A percentile compares a stretch with the other conserved stretches of the same genome.
phyloP scores from a whole-genome alignment of 2,329 filamentous ascomycete genomes.

The Colletotrichum noveboracense region DNA sequence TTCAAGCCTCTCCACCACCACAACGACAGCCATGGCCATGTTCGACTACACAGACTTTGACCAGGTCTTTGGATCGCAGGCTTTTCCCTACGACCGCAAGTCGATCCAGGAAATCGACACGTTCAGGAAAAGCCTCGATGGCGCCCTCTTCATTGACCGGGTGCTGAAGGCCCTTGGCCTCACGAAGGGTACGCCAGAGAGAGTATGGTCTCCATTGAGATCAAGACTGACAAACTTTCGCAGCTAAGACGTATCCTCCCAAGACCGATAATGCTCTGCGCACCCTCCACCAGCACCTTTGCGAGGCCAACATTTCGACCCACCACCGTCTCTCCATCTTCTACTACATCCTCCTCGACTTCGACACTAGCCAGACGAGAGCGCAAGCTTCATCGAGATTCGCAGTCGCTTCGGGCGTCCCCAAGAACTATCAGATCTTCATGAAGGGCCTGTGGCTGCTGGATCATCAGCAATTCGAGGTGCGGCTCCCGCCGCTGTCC shows the following conservation, averaged over 20 bases:
- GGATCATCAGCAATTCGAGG: conserved; percentile 73
- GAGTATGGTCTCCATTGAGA: no score
- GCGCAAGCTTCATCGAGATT: conserved; percentile 61
- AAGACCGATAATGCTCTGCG: conserved; percentile 70
- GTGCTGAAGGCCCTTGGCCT: conserved; percentile 75
- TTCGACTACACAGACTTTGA: conserved; percentile 72
- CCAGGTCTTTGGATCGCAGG: conserved; percentile 67
- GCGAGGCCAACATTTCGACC: conserved; percentile 65
- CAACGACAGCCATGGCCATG: conserved; percentile 46
- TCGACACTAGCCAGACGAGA: conserved; percentile 59
- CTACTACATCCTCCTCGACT: conserved; percentile 84
- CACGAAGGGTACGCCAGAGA: conserved; percentile 60
- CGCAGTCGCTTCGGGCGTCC: conserved; percentile 67
- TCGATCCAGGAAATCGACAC: conserved; percentile 67
- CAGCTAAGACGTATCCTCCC: conserved; percentile 75
- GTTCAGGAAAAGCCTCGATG: conserved; percentile 71
- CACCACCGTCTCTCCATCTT: conserved; percentile 84
- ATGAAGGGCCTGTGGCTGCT: conserved; percentile 85
- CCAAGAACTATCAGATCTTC: conserved; percentile 78
- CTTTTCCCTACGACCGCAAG: conserved; percentile 67
- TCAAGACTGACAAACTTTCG: neutral
- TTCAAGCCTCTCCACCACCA: neutral
- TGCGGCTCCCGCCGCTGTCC: conserved; percentile 32
- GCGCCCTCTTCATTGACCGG: conserved; percentile 80
- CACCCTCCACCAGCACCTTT: conserved; percentile 73